Evolutionary conservation across 2,329 filamentous ascomycete genomes (phyloP).

Genomic region (Thielaviopsis ethacetica): DNA sequence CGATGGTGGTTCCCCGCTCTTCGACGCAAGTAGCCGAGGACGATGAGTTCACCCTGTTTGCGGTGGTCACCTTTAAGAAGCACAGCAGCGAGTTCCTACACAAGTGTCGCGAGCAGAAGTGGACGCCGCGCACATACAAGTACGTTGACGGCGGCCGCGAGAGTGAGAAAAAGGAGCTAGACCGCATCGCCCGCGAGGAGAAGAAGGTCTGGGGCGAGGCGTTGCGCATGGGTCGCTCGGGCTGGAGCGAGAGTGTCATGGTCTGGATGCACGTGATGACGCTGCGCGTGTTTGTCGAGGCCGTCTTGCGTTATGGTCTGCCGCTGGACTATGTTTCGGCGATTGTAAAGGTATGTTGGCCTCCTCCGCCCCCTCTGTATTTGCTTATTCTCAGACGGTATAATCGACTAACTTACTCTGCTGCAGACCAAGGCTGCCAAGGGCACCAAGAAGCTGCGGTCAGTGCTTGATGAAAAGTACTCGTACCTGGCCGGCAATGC

Average conservation of each 20-base stretch:
- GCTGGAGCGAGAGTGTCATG: slow-evolving; percentile 92
- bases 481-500: slow-evolving; percentile 91
- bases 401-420: neutral
- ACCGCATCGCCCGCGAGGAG: slow-evolving; percentile 68
- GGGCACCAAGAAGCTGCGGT: slow-evolving; percentile 59
- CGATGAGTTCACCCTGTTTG: slow-evolving; percentile 76
- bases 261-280: slow-evolving; percentile 88
- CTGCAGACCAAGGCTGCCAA: slow-evolving; percentile 41
- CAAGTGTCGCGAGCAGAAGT: slow-evolving; percentile 83
- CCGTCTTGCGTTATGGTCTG: slow-evolving; percentile 86
- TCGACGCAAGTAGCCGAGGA: slow-evolving; percentile 66
- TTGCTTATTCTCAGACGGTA: neutral
- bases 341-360: slow-evolving; percentile 55
- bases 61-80: slow-evolving; percentile 90
- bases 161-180: slow-evolving; percentile 74
- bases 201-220: slow-evolving; percentile 88
- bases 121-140: slow-evolving; percentile 89
- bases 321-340: slow-evolving; percentile 80
- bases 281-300: slow-evolving; percentile 89
- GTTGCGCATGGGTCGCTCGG: slow-evolving; percentile 70
- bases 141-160: slow-evolving; percentile 81
- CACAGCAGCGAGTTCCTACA: slow-evolving; percentile 72
- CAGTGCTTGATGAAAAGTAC: slow-evolving; percentile 67
- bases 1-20: slow-evolving; percentile 89
- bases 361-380: neutral